Evolutionary conservation across 192 early-diverging fungal genomes (phyloP).

Genomic region (Coemansia sp.): DNA sequence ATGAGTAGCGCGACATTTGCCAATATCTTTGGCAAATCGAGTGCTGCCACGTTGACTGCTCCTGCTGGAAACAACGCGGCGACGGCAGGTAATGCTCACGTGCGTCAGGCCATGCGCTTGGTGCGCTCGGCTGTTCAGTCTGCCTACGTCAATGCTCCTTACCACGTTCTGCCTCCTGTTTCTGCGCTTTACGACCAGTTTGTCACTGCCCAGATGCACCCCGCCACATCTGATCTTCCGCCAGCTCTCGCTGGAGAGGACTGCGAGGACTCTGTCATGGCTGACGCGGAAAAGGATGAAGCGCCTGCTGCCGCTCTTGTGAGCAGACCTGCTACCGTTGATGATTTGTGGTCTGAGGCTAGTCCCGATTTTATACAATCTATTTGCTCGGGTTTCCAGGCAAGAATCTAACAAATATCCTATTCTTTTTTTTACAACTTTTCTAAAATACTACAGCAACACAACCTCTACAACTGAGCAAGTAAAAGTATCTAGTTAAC

Average conservation of each 20-base stretch:
- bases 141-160: slow-evolving; percentile 49
- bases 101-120: too few species aligned
- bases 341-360: not conserved
- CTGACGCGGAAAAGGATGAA: not conserved
- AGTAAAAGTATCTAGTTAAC: too few species aligned
- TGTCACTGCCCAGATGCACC: slow-evolving; percentile 37
- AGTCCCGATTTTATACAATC: not conserved
- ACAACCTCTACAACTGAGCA: too few species aligned
- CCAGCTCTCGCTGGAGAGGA: not conserved
- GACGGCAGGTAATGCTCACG: too few species aligned
- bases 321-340: not conserved
- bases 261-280: not conserved
- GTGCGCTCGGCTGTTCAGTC: slow-evolving; percentile 44
- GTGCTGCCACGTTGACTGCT: too few species aligned
- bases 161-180: slow-evolving; percentile 59
- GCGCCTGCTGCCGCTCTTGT: not conserved
- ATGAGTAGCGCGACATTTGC: too few species aligned
- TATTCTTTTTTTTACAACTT: not conserved
- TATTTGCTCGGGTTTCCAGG: not conserved
- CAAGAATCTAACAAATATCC: too few species aligned
- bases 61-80: too few species aligned
- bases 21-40: too few species aligned
- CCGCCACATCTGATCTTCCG: not conserved
- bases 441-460: too few species aligned
- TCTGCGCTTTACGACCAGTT: slow-evolving; percentile 55